A percentile compares a stretch with the other conserved stretches of the same genome.
Evolutionary conservation across 345 rosid species (phyloP).

Genomic region (Brassica incana): DNA sequence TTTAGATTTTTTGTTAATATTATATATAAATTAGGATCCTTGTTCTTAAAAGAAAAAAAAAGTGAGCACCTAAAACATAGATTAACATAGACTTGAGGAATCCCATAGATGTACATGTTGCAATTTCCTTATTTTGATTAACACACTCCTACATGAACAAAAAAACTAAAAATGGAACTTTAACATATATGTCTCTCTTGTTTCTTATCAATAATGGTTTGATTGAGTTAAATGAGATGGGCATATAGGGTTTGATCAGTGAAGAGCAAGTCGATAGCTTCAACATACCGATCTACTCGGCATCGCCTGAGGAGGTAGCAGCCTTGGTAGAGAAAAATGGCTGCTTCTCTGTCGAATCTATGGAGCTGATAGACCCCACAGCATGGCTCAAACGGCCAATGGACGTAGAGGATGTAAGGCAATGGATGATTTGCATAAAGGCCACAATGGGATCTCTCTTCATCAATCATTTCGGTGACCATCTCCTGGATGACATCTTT

Average conservation of each 20-base stretch:
- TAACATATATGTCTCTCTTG: not conserved
- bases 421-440: slow-evolving; percentile 49
- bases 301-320: slow-evolving; percentile 45
- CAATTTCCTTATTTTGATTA: not conserved
- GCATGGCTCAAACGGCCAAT: slow-evolving; percentile 34
- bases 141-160: not conserved
- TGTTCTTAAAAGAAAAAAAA: not conserved
- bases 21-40: not conserved
- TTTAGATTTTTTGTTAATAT: not conserved
- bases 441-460: slow-evolving; percentile 58
- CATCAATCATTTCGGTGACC: slow-evolving; percentile 42
- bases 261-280: slow-evolving; percentile 56
- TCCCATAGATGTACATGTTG: not conserved
- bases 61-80: not conserved
- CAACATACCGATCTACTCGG: slow-evolving; percentile 52
- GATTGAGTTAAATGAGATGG: not conserved
- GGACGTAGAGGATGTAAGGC: slow-evolving; percentile 32
- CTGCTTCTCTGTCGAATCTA: slow-evolving; percentile 42
- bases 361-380: slow-evolving; percentile 47
- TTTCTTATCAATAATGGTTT: slow-evolving; percentile 5
- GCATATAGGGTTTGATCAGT: slow-evolving; percentile 45
- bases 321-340: slow-evolving; percentile 42
- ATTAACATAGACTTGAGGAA: not conserved
- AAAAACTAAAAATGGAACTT: not conserved
- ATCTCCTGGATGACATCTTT: slow-evolving; percentile 43